Base-by-base conservation (phyloP, 2,329 filamentous ascomycete species). In the Metarhizium anisopliae region DNA sequence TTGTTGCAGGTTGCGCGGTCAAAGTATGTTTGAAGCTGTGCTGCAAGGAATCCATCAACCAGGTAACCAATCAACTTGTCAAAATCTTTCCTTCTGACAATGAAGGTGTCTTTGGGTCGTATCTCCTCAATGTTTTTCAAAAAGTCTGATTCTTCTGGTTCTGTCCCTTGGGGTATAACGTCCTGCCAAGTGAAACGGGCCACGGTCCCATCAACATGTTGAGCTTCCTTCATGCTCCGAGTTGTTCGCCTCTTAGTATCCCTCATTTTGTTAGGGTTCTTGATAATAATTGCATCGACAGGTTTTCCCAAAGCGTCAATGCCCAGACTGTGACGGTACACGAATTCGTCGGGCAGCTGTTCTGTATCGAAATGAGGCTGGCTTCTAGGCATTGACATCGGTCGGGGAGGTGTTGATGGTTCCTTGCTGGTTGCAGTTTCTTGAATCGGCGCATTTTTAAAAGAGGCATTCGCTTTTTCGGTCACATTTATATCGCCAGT, bases 111-210 rank as follows among this genome's bases (percentile, higher is more conserved):
- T 1, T 55, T 56, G 1, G 80, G 81, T 42, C 72, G 71, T 38
- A 83, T 62, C 55, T 74, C 74, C 36, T 81, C 68, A 18, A 84
- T 75, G 56, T 79, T 77, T 3, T 71, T 65, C 2, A 59, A 52
- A 1, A 61, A 32, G 2, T 57, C 65, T 1, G 66, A 58, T 2
- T 67, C 62, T 3, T 59, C 59, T 14, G 16, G 11, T 2, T 58
- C 60, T 35, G 69, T 62, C 10, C 63, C 60, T 1, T 66, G 59
- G 4, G 56, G 55, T 6, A 73, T 55, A 6, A 73, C 47, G 18
- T 62, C 60, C 54, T 71, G 61, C 58, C 75, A 68, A 16, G 70
- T 64, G 1, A 70, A 50, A 3, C 63, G 60, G 25, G 50, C 51
- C 6, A 47, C 45, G 13, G 58, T 55, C 2, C 32, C 38, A 3